These are phyloP conservation scores for Corymbia calophylla DNA, from an alignment of 441 rosid genomes.

Conservation along the genomic window DNA sequence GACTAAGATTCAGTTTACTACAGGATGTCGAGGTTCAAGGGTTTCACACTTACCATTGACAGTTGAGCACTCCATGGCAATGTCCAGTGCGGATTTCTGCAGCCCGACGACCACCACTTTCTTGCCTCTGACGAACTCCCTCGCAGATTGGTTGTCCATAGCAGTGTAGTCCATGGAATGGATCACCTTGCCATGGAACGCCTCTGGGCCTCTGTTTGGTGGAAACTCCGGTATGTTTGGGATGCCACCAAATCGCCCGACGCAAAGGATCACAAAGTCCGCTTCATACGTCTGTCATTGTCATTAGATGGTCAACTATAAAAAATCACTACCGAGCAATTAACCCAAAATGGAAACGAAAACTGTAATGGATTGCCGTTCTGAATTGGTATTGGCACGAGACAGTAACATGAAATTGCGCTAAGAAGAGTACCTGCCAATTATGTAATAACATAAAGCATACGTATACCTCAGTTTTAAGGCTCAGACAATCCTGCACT, in stretches of 20 bases:
- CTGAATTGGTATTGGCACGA: background rate
- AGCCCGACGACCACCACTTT: slow-evolving; percentile 34
- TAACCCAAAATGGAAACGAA: background rate
- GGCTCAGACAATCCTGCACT: background rate
- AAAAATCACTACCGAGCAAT: background rate
- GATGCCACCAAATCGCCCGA: slow-evolving; percentile 21
- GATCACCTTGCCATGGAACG: slow-evolving; percentile 31
- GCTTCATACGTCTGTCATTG: slow-evolving; percentile 14
- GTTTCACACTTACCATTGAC: slow-evolving; percentile 21
- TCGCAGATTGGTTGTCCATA: slow-evolving; percentile 21
- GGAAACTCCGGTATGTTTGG: slow-evolving; percentile 43
- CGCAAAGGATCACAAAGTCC: slow-evolving; percentile 23
- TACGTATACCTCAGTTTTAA: background rate
- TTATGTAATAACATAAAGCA: background rate
- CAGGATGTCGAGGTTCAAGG: background rate
- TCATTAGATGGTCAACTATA: background rate
- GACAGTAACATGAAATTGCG: background rate
- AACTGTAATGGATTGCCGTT: background rate
- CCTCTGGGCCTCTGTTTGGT: slow-evolving; percentile 33
- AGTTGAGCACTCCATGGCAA: slow-evolving; percentile 32
- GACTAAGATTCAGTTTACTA: background rate
- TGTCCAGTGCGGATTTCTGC: slow-evolving; percentile 37
- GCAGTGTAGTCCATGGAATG: slow-evolving; percentile 31
- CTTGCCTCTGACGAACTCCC: slow-evolving; percentile 20
- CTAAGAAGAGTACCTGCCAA: background rate